These are phyloP conservation scores for Phoenix roebelenii DNA, from an alignment of 176 grass and related monocot species.

Conservation along the genomic window DNA sequence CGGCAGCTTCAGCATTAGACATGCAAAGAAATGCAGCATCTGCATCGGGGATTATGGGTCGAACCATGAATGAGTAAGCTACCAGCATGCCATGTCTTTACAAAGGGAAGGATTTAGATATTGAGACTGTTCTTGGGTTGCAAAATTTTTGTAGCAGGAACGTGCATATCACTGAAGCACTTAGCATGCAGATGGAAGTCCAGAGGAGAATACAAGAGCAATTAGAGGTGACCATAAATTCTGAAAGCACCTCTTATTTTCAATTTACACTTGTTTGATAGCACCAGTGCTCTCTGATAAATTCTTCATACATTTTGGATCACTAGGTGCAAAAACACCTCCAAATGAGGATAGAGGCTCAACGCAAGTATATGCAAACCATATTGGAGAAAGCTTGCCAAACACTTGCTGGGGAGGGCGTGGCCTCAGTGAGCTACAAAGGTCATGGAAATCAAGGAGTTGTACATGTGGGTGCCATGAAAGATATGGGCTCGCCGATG, in stretches of 20 bases:
- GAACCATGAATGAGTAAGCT: slow-evolving; percentile 24
- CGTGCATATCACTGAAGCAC: slow-evolving; percentile 62
- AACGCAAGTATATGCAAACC: slow-evolving; percentile 96
- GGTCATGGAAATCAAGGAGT: slow-evolving; percentile 40
- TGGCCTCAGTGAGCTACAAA: slow-evolving; percentile 46
- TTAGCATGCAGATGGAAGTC: slow-evolving; percentile 94
- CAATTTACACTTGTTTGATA: too few species aligned
- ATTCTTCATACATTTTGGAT: too few species aligned
- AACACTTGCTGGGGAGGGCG: slow-evolving; percentile 43
- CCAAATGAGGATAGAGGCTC: slow-evolving; percentile 95
- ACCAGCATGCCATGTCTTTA: not conserved
- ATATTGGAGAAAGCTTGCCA: slow-evolving; percentile 94
- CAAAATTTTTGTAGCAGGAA: slow-evolving; percentile 50
- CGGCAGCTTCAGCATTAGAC: not conserved
- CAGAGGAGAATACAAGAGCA: slow-evolving; percentile 94
- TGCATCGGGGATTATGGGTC: slow-evolving; percentile 13
- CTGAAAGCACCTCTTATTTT: too few species aligned
- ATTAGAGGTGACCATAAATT: slow-evolving; percentile 45
- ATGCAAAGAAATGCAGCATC: slow-evolving; percentile 20
- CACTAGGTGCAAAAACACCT: slow-evolving; percentile 80
- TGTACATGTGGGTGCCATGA: slow-evolving; percentile 49
- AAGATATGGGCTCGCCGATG: slow-evolving; percentile 48
- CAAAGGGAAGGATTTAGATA: not conserved
- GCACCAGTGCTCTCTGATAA: too few species aligned
- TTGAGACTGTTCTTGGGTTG: not conserved